A percentile compares a stretch with the other conserved stretches of the same genome.
Evolutionary conservation across 495 filamentous ascomycete genomes (phyloP).

Genomic region (Penicillium odoratum): DNA sequence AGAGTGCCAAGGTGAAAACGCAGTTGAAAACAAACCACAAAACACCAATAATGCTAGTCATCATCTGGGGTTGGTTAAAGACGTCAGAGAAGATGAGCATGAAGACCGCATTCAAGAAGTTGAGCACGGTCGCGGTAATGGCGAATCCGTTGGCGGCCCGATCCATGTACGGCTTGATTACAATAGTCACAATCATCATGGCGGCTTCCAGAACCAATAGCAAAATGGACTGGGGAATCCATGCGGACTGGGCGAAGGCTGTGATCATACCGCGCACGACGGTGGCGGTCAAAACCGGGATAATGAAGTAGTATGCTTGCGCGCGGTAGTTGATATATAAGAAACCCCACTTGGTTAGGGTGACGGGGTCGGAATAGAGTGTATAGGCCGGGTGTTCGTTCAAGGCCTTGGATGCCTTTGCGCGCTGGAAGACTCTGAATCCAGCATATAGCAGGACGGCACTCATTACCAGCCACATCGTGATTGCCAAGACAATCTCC

Average conservation of each 20-base stretch:
- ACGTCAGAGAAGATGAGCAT: conserved; percentile 77
- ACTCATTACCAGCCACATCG: conserved; percentile 85
- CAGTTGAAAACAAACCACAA: conserved; percentile 93
- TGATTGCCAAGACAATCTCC: conserved; percentile 82
- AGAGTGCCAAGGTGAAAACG: conserved; percentile 78
- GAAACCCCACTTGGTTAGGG: conserved; percentile 97
- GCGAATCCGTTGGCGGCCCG: conserved; percentile 96
- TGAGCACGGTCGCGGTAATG: conserved; percentile 82
- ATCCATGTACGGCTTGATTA: conserved; percentile 94
- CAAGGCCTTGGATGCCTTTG: conserved; percentile 78
- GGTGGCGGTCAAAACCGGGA: conserved; percentile 74
- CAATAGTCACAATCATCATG: conserved; percentile 72
- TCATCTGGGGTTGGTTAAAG: conserved; percentile 77
- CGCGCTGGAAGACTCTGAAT: conserved; percentile 84
- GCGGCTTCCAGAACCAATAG: conserved; percentile 80
- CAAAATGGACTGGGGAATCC: conserved; percentile 75
- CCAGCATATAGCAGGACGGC: conserved; percentile 76
- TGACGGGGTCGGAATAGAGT: conserved; percentile 88
- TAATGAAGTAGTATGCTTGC: conserved; percentile 92
- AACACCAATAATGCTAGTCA: conserved; percentile 89
- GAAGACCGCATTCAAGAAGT: conserved; percentile 88
- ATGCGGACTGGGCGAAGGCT: conserved; percentile 69
- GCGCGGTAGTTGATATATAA: conserved; percentile 96
- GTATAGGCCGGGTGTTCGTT: conserved; percentile 97
- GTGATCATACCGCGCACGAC: conserved; percentile 88